Conservation (phyloP, 768 basidiomycete species). For the Boletus huronensis region DNA sequence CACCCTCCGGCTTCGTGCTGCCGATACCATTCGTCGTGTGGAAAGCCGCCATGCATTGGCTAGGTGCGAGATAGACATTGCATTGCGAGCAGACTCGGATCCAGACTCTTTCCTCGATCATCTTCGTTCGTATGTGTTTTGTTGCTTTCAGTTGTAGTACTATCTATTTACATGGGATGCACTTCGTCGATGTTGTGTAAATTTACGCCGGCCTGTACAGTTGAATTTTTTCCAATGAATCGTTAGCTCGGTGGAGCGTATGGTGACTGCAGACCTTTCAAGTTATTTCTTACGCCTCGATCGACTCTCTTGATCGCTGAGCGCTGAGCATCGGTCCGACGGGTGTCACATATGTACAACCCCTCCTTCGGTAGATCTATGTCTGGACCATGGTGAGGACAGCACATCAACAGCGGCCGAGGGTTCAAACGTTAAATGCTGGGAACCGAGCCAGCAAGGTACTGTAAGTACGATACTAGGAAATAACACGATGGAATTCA, state of each 20-base stretch:
- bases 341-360: no score
- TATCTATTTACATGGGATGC: constrained; percentile 19
- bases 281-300: no score
- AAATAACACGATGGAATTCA: no score
- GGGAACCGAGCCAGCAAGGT: no score
- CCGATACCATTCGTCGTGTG: constrained; percentile 35
- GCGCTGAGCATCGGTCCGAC: no score
- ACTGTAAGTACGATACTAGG: no score
- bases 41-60: constrained; percentile 33
- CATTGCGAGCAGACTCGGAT: background rate
- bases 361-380: no score
- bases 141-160: background rate
- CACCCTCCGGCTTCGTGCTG: constrained; percentile 27
- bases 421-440: no score
- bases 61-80: constrained; percentile 25
- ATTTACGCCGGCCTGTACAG: constrained; percentile 1
- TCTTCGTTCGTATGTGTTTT: background rate
- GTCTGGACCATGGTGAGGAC: background rate
- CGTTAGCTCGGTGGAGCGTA: background rate
- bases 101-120: background rate
- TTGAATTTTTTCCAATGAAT: constrained; percentile 1
- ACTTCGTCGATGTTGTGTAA: background rate
- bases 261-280: background rate
- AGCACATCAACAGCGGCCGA: no score
- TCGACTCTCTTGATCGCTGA: background rate